Conservation (phyloP, 129 eudicot species). For the Daucus carota region DNA sequence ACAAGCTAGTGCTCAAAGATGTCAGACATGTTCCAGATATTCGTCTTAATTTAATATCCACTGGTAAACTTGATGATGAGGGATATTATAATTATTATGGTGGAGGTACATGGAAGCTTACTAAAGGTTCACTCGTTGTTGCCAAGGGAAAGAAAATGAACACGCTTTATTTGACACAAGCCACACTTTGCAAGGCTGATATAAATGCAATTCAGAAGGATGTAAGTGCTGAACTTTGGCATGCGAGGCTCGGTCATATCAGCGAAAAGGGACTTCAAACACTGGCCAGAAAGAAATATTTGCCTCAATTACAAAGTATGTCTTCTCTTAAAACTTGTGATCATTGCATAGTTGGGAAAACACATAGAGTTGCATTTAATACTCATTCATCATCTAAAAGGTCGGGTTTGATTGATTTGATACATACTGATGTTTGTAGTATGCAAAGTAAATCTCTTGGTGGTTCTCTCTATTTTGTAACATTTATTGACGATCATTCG, state of each 20-base stretch:
- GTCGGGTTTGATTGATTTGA: background rate
- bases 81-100: background rate
- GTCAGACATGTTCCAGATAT: background rate
- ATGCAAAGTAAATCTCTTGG: background rate
- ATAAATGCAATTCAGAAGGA: background rate
- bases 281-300: background rate
- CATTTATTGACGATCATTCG: constrained; percentile 22
- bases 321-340: background rate
- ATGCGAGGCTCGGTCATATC: background rate
- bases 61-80: background rate
- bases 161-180: background rate
- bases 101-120: background rate
- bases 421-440: background rate
- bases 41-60: background rate
- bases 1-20: background rate
- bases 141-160: background rate
- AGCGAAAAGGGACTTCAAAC: too few relatives aligned
- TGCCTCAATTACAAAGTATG: background rate
- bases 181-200: background rate
- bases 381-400: background rate
- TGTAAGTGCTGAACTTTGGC: background rate
- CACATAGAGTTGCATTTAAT: background rate
- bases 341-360: background rate
- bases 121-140: background rate
- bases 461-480: constrained; percentile 15